Conservation (phyloP, 1,284 basidiomycete species). For the Cutaneotrichosporon curvatum region DNA sequence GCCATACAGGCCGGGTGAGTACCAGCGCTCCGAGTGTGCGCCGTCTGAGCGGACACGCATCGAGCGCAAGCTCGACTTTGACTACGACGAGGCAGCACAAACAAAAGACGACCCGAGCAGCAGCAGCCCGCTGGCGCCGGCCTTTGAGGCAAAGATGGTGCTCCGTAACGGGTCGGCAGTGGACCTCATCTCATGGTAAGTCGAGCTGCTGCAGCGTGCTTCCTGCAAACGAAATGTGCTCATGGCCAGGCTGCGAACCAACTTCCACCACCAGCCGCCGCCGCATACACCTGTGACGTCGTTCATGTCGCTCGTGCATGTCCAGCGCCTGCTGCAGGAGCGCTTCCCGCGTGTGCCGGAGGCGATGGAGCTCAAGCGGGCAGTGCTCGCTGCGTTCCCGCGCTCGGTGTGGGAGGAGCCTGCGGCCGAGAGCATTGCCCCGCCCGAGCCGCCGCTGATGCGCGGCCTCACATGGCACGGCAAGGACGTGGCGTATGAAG, state of each 20-base stretch:
- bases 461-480: conserved; percentile 41
- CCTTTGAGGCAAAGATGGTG: conserved; percentile 42
- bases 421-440: conserved; percentile 19
- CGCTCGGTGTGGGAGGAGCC: conserved; percentile 36
- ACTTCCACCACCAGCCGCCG: conserved; percentile 40
- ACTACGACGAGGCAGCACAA: conserved; percentile 18
- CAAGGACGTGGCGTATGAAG: conserved; percentile 32
- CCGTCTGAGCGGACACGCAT: conserved; percentile 28
- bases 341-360: conserved; percentile 39
- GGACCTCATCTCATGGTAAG: conserved; percentile 41
- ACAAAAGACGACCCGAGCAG: conserved; percentile 10
- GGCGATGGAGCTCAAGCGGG: conserved; percentile 31
- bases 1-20: conserved; percentile 32
- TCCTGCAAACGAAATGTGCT: not conserved
- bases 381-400: conserved; percentile 39
- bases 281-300: conserved; percentile 30
- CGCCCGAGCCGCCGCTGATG: conserved; percentile 36
- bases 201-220: not conserved
- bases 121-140: conserved; percentile 29
- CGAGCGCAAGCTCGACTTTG: conserved; percentile 30
- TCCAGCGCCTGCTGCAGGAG: conserved; percentile 36
- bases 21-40: conserved; percentile 28
- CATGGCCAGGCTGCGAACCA: conserved; percentile 35
- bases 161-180: conserved; percentile 37
- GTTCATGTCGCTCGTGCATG: conserved; percentile 35